Conservation (phyloP, 2,329 filamentous ascomycete genomes). For the Exophiala dermatitidis region DNA sequence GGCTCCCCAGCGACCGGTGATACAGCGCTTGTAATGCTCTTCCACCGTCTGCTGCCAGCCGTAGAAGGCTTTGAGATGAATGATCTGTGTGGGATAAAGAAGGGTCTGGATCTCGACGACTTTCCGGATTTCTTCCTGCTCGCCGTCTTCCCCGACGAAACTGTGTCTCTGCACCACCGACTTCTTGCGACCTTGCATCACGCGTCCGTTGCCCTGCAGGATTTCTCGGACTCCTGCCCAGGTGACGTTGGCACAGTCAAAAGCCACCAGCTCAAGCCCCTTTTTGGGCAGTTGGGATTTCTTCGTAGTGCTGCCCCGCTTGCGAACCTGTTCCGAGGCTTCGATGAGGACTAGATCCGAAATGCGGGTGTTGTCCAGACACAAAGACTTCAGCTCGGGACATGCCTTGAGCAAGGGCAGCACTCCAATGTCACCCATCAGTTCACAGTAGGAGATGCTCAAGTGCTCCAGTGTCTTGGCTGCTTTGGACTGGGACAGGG, state of each 20-base stretch:
- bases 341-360: conserved; percentile 80
- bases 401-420: conserved; percentile 73
- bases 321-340: conserved; percentile 70
- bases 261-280: conserved; percentile 71
- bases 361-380: conserved; percentile 89
- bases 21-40: conserved; percentile 80
- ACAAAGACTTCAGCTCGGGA: conserved; percentile 59
- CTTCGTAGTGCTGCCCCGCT: conserved; percentile 50
- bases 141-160: conserved; percentile 9
- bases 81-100: conserved; percentile 68
- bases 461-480: conserved; percentile 66
- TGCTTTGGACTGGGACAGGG: conserved; percentile 70
- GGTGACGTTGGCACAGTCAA: conserved; percentile 85
- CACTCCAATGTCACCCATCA: conserved; percentile 74
- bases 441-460: conserved; percentile 84
- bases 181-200: conserved; percentile 36
- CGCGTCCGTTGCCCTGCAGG: conserved; percentile 73
- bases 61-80: conserved; percentile 87
- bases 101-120: conserved; percentile 29
- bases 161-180: conserved; percentile 17
- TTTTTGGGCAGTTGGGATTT: conserved; percentile 44
- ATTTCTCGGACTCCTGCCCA: conserved; percentile 89
- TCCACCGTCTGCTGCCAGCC: conserved; percentile 92
- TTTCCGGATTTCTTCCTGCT: conserved; percentile 18
- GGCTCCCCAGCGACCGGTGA: conserved; percentile 65